Conservation (phyloP, 2,329 filamentous ascomycete genomes). For the Domatiomyces globalis region DNA sequence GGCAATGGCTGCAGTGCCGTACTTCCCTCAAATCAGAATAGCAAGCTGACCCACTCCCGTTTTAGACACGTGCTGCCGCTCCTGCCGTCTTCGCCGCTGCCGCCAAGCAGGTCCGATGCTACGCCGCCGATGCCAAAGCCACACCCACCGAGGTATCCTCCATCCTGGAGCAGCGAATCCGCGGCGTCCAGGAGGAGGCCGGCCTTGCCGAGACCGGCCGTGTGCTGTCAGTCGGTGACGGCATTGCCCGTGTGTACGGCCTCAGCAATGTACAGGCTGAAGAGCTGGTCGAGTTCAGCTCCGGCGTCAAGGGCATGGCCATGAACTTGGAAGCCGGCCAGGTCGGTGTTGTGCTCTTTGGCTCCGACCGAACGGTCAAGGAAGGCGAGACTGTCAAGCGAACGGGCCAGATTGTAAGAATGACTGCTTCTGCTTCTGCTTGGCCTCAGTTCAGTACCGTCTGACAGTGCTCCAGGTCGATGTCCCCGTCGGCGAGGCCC, state of each 20-base stretch:
- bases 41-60: conserved; percentile 3
- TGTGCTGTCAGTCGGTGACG: conserved; percentile 98
- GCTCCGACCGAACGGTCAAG: conserved; percentile 99
- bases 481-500: conserved; percentile 78
- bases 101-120: conserved; percentile 64
- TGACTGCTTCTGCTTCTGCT: conserved; percentile 5
- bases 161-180: conserved; percentile 98
- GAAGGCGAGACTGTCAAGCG: conserved; percentile 99
- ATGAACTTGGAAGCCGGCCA: conserved; percentile 99
- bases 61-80: conserved; percentile 71
- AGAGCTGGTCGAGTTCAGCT: conserved; percentile 99
- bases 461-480: conserved; percentile 54
- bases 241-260: conserved; percentile 99
- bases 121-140: conserved; percentile 88
- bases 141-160: conserved; percentile 96
- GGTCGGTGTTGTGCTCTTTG: conserved; percentile 99
- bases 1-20: neutral
- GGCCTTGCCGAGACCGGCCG: conserved; percentile 95
- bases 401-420: conserved; percentile 91
- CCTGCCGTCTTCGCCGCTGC: conserved; percentile 60
- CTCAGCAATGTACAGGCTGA: conserved; percentile 99
- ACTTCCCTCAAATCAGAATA: neutral
- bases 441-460: neutral
- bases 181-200: conserved; percentile 94
- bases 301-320: conserved; percentile 99